Conservation (phyloP, 2,329 filamentous ascomycete genomes). For the Hysterium pulicare region DNA sequence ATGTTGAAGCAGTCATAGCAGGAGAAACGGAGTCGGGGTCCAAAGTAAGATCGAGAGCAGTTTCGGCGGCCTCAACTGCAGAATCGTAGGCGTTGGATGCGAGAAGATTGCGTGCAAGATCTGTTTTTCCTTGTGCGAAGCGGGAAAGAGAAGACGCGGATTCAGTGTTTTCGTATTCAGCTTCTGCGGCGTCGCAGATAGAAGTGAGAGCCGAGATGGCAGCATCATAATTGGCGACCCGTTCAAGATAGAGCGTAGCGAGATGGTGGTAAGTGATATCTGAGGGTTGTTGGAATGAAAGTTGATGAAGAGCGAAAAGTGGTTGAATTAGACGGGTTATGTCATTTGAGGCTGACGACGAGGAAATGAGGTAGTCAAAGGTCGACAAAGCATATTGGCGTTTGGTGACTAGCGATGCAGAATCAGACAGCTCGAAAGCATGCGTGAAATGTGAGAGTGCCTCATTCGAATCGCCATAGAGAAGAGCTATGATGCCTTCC, state of each 20-base stretch:
- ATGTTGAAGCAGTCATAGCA: constrained; percentile 57
- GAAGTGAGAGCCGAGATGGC: constrained; percentile 63
- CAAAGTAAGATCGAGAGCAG: constrained; percentile 72
- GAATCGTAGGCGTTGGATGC: constrained; percentile 62
- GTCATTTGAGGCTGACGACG: constrained; percentile 50
- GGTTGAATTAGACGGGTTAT: constrained; percentile 71
- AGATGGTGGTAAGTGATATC: constrained; percentile 75
- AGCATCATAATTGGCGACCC: constrained; percentile 64
- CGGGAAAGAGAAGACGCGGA: constrained; percentile 68
- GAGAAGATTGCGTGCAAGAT: constrained; percentile 80
- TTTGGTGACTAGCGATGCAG: constrained; percentile 68
- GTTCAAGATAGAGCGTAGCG: constrained; percentile 75
- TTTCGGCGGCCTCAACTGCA: constrained; percentile 76
- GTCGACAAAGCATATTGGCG: constrained; percentile 75
- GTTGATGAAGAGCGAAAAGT: constrained; percentile 81
- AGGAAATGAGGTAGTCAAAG: constrained; percentile 74
- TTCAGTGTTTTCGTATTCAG: constrained; percentile 80
- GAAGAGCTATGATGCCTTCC: constrained; percentile 78
- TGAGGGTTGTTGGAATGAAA: constrained; percentile 66
- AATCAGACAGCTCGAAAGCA: constrained; percentile 86
- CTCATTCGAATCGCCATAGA: constrained; percentile 71
- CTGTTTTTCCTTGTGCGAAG: constrained; percentile 80
- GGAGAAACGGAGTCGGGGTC: constrained; percentile 68
- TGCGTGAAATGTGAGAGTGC: constrained; percentile 86
- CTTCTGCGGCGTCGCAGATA: constrained; percentile 69